A percentile compares a stretch with the other conserved stretches of the same genome.
Evolutionary conservation across 768 basidiomycete species (phyloP).

Genomic region (Plicaturopsis crispa): DNA sequence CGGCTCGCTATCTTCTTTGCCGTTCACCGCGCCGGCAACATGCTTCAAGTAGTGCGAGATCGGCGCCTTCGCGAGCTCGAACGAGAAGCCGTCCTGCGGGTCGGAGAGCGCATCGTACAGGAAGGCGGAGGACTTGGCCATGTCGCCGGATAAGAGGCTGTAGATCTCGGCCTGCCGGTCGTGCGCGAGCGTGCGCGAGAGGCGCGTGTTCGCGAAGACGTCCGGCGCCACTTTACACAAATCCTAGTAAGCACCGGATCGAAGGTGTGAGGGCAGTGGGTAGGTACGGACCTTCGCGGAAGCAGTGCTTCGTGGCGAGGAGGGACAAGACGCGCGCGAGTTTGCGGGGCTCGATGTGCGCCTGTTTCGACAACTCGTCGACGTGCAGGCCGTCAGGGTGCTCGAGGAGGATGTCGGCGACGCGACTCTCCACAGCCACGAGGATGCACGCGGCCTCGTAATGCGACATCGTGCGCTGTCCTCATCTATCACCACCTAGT

Average conservation of each 20-base stretch:
- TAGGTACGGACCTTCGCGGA: slow-evolving; percentile 25
- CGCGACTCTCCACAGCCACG: not conserved
- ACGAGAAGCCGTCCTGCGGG: slow-evolving; percentile 9
- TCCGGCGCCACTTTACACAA: slow-evolving; percentile 15
- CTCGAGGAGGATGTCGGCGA: not conserved
- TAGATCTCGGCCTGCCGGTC: slow-evolving; percentile 10
- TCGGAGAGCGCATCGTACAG: slow-evolving; percentile 21
- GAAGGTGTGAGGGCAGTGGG: not conserved
- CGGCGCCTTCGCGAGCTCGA: slow-evolving; percentile 14
- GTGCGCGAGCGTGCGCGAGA: slow-evolving; percentile 21
- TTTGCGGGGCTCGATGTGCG: slow-evolving; percentile 26
- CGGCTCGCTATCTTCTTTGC: too few relatives aligned
- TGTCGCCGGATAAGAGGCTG: slow-evolving; percentile 9
- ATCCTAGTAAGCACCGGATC: not conserved
- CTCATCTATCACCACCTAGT: too few relatives aligned
- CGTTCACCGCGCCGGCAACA: too few relatives aligned
- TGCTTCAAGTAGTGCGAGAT: slow-evolving; percentile 14
- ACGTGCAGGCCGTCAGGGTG: slow-evolving; percentile 17
- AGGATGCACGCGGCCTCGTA: slow-evolving; percentile 1
- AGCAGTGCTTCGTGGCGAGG: slow-evolving; percentile 32
- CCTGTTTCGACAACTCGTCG: slow-evolving; percentile 18
- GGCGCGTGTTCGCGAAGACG: slow-evolving; percentile 26
- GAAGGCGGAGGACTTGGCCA: slow-evolving; percentile 10
- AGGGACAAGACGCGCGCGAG: slow-evolving; percentile 30
- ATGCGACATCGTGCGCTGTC: too few relatives aligned